phyloP scores from a whole-genome alignment of 108 stramenopile species.

The Cylindrotheca fusiformis region DNA sequence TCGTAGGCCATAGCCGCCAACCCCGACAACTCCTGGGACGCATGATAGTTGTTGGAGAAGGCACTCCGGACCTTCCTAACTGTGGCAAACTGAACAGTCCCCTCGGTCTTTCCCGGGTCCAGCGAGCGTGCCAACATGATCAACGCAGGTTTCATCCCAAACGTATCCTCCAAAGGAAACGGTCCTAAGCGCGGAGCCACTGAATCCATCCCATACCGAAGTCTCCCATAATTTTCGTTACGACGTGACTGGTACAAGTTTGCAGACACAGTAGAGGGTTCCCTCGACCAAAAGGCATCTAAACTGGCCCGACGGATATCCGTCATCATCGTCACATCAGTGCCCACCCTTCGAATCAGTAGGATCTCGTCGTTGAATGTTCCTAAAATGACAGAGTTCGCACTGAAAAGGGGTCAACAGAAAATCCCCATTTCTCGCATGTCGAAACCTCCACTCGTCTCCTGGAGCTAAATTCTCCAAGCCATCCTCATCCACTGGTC shows the following conservation, averaged over 20 bases:
- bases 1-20: not conserved
- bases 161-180: not conserved
- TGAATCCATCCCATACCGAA: not conserved
- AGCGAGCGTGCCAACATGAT: not conserved
- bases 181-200: not conserved
- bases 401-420: constrained; percentile 46
- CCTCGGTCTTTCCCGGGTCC: not conserved
- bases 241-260: constrained; percentile 20
- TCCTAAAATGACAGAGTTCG: constrained; percentile 42
- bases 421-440: constrained; percentile 35
- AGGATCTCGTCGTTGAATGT: constrained; percentile 18
- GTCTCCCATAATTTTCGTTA: constrained; percentile 38
- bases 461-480: too few relatives aligned
- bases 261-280: constrained; percentile 25
- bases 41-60: not conserved
- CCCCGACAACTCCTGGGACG: not conserved
- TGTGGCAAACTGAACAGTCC: constrained; percentile 1
- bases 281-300: constrained; percentile 53
- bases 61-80: too few relatives aligned
- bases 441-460: constrained; percentile 11
- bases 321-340: constrained; percentile 17
- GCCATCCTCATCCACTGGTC: too few relatives aligned
- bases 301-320: constrained; percentile 44
- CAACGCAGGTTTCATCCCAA: constrained; percentile 6
- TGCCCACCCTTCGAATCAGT: not conserved